Conservation (phyloP, 371 early-diverging fungal species). For the Mortierella sp. region DNA sequence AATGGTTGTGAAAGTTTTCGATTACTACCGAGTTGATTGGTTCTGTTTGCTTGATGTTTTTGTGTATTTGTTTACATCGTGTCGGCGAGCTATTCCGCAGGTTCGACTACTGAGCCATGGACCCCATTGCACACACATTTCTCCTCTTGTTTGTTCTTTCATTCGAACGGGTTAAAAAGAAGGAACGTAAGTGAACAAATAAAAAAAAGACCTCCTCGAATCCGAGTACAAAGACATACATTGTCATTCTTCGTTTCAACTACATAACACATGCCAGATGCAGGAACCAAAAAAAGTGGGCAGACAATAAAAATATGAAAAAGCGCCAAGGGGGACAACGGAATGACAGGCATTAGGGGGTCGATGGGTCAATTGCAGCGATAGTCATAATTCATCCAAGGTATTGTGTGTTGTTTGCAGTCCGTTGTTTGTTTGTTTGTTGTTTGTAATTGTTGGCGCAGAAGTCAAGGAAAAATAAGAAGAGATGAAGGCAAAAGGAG, state of each 20-base stretch:
- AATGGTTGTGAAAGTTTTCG: too few species aligned
- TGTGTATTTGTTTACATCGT: neutral
- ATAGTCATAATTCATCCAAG: slow-evolving; percentile 2
- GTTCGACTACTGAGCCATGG: neutral
- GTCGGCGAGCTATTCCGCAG: slow-evolving; percentile 7
- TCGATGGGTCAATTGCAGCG: neutral
- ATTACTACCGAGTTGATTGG: neutral
- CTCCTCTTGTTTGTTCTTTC: too few species aligned
- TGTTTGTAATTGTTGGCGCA: neutral
- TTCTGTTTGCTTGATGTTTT: neutral
- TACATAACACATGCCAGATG: neutral
- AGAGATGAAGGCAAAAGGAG: neutral
- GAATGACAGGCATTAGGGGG: neutral
- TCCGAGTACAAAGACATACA: too few species aligned
- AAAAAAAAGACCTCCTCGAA: neutral
- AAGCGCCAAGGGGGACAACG: neutral
- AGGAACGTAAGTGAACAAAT: neutral
- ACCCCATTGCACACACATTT: neutral
- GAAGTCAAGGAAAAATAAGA: neutral
- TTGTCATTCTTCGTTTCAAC: neutral
- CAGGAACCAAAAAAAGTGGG: neutral
- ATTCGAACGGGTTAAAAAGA: neutral
- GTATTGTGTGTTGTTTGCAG: neutral
- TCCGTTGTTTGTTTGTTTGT: neutral
- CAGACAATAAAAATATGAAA: neutral